Evolutionary conservation across 768 basidiomycete species (phyloP), one percentile per base, ranked within the genome.

Genomic region (Suillus spraguei): DNA sequence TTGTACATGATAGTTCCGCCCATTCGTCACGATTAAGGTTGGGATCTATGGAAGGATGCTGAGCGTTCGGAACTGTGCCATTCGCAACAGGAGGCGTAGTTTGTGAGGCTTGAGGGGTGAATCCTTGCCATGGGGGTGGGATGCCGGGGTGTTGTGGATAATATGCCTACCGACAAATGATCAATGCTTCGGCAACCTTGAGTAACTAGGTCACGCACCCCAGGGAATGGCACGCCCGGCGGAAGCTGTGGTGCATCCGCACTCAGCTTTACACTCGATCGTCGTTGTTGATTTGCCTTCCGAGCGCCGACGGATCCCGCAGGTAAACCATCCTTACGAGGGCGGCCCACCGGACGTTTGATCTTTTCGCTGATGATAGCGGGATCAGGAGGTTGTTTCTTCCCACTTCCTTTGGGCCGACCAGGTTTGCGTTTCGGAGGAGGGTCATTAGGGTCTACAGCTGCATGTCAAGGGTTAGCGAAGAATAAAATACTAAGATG

Each of bases 331-430:
- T 93, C 91, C 74, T 93, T 92, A 68, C 92, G 78, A 3, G 92
- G 92, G 16, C 92, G 81, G 1, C 92, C 92, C 2, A 93, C 91
- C 17, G 92, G 92, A 52, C 92, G 80, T 73, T 91, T 92, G 60
- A 85, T 75, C 74, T 89, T 90, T 33, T 84, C 80, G 3, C 82
- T 78, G 0, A 77, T 65, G 13, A 74, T 69, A 39, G 76, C 69
- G 35, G 79, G 74, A 54, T 76, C 80, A 3, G 79, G 69, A 2
- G 80, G 65, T 28, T 79, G 78, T 71, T 92, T 93, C 78, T 90
- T 91, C 14, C 88, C 89, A 69, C 89, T 91, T 41, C 91, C 91
- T 71, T 91, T 91, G 6, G 91, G 91, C 38, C 91, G 80, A 3
- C 91, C 91, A 13, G 90, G 89, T 20, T 84, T 84, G 49, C 91